Evolutionary conservation across 2,329 filamentous ascomycete species (phyloP).

Genomic region (Ceratocystiopsis minuta): DNA sequence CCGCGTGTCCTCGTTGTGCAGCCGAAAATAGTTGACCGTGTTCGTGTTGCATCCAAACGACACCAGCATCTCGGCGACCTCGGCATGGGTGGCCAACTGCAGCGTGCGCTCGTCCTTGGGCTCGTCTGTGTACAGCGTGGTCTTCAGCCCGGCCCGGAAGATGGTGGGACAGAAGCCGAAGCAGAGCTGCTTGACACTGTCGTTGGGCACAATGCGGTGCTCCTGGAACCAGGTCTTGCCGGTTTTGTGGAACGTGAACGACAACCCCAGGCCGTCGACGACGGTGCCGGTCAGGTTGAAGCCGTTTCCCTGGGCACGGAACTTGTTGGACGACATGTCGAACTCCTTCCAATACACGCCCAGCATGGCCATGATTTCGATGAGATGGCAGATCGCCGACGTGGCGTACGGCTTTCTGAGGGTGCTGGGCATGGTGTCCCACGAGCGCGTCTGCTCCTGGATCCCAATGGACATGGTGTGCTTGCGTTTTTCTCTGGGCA

Average conservation of each 20-base stretch:
- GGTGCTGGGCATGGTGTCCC: conserved; percentile 32
- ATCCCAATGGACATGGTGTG: conserved; percentile 28
- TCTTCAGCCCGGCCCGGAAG: conserved; percentile 23
- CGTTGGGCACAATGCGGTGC: conserved; percentile 33
- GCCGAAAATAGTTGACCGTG: conserved; percentile 27
- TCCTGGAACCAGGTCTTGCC: conserved; percentile 28
- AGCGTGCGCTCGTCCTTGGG: conserved; percentile 27
- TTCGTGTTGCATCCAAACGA: conserved; percentile 35
- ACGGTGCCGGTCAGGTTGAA: conserved; percentile 30
- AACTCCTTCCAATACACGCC: conserved; percentile 43
- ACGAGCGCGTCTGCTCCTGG: conserved; percentile 26
- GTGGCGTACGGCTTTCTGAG: conserved; percentile 32
- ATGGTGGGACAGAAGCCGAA: conserved; percentile 39
- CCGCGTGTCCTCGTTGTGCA: conserved; percentile 16
- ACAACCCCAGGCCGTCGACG: conserved; percentile 30
- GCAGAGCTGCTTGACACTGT: conserved; percentile 34
- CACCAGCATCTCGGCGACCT: conserved; percentile 33
- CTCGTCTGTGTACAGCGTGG: conserved; percentile 20
- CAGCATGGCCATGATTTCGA: conserved; percentile 35
- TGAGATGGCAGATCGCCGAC: conserved; percentile 34
- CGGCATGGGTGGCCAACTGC: conserved; percentile 28
- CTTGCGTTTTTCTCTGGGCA: too few species aligned
- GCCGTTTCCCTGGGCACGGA: conserved; percentile 37
- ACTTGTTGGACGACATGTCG: conserved; percentile 29
- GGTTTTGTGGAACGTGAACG: conserved; percentile 34